Percentiles rank a stretch among this genome's conserved stretches.
Conservation (phyloP, 1,284 basidiomycete genomes). For the Ustilago bromivora region DNA sequence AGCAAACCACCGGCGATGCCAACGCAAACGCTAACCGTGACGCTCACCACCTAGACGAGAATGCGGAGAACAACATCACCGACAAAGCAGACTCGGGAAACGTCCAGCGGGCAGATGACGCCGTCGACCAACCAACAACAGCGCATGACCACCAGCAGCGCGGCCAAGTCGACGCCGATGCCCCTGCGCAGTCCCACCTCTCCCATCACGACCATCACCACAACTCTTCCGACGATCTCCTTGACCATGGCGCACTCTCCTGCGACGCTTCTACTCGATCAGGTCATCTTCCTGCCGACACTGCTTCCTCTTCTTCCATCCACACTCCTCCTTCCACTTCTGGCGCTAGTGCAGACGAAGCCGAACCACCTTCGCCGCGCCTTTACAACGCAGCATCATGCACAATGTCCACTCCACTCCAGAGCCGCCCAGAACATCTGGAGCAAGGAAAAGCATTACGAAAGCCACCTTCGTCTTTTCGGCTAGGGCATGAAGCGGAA, state of each 20-base stretch:
- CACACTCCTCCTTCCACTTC: slow-evolving; percentile 52
- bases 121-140: slow-evolving; percentile 14
- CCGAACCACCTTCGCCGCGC: slow-evolving; percentile 45
- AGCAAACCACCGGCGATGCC: slow-evolving; percentile 4
- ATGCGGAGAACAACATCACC: neutral
- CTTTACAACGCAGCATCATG: slow-evolving; percentile 27
- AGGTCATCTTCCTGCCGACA: slow-evolving; percentile 37
- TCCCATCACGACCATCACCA: neutral
- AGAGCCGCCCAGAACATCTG: slow-evolving; percentile 30
- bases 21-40: neutral
- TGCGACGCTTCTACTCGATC: slow-evolving; percentile 51
- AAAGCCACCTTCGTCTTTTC: slow-evolving; percentile 54
- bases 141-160: slow-evolving; percentile 19
- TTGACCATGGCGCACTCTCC: slow-evolving; percentile 21
- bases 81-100: slow-evolving; percentile 42
- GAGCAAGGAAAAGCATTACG: slow-evolving; percentile 37
- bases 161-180: slow-evolving; percentile 43
- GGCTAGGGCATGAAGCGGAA: slow-evolving; percentile 59
- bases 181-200: slow-evolving; percentile 8
- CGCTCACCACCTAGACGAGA: neutral
- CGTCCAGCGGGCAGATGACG: slow-evolving; percentile 56
- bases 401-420: slow-evolving; percentile 35
- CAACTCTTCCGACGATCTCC: neutral
- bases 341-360: slow-evolving; percentile 48
- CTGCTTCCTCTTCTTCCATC: slow-evolving; percentile 43